phyloP scores from a whole-genome alignment of 139 green algal genomes.

The Volvox reticuliferus region DNA sequence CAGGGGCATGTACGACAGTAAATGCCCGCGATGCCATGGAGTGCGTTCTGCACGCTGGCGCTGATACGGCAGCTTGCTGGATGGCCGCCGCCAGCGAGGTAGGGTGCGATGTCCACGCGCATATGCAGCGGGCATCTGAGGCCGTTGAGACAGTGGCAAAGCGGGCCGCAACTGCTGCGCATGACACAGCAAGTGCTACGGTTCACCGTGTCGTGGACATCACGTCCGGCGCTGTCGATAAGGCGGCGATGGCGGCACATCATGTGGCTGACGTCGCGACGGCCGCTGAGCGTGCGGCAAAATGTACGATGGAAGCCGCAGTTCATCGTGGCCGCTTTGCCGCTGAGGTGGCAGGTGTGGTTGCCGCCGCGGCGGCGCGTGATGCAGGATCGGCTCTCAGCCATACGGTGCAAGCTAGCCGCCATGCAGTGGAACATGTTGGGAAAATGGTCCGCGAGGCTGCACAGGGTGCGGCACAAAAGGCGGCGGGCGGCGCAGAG shows the following conservation, averaged over 20 bases:
- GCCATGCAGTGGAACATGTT: neutral
- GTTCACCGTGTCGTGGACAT: neutral
- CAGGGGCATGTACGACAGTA: slow-evolving; percentile 11
- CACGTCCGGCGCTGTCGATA: neutral
- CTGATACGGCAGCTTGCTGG: slow-evolving; percentile 12
- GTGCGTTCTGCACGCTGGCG: neutral
- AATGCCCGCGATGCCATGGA: neutral
- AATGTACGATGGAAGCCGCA: neutral
- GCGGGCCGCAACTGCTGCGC: neutral
- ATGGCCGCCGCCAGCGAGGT: neutral
- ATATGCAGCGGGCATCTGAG: too few relatives aligned
- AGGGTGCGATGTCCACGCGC: neutral
- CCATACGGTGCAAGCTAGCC: neutral
- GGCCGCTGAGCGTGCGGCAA: neutral
- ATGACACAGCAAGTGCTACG: neutral
- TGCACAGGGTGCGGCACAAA: neutral
- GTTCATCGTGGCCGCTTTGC: neutral
- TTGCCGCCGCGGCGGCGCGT: neutral
- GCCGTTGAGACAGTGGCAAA: neutral
- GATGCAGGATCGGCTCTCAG: neutral
- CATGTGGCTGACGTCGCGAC: neutral
- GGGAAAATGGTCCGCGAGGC: neutral
- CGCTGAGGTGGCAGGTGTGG: neutral
- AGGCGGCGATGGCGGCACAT: neutral
- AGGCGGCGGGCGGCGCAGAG: neutral